Conservation (phyloP, 495 filamentous ascomycete genomes). For the Hyaloscypha hepaticicola region DNA sequence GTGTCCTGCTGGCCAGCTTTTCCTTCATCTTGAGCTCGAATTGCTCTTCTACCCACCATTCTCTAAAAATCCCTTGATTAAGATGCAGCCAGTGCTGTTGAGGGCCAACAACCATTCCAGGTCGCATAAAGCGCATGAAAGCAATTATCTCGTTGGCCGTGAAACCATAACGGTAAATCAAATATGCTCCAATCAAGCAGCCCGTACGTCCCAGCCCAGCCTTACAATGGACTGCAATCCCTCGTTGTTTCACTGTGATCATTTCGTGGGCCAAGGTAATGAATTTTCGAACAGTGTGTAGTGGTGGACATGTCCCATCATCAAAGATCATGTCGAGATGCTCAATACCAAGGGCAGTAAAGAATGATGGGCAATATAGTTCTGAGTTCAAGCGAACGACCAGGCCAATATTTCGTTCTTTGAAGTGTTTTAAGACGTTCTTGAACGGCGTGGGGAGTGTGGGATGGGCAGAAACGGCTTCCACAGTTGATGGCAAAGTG, state of each 20-base stretch:
- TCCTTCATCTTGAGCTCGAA: slow-evolving; percentile 54
- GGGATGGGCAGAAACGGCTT: slow-evolving; percentile 60
- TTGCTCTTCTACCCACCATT: slow-evolving; percentile 96
- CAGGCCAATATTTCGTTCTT: slow-evolving; percentile 79
- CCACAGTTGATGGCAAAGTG: slow-evolving; percentile 64
- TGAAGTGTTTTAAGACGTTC: slow-evolving; percentile 90
- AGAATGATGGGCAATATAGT: slow-evolving; percentile 92
- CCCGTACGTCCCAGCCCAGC: slow-evolving; percentile 95
- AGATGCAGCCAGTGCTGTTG: slow-evolving; percentile 99
- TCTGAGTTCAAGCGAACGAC: slow-evolving; percentile 95
- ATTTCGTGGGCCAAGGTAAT: slow-evolving; percentile 93
- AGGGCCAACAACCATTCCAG: slow-evolving; percentile 98
- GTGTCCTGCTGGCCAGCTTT: slow-evolving; percentile 52
- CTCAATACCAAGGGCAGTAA: slow-evolving; percentile 89
- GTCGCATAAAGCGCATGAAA: slow-evolving; percentile 99
- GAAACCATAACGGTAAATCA: slow-evolving; percentile 98
- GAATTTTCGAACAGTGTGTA: slow-evolving; percentile 84
- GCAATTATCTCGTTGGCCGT: slow-evolving; percentile 98
- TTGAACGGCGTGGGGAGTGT: slow-evolving; percentile 81
- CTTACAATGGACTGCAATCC: slow-evolving; percentile 97
- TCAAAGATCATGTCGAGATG: slow-evolving; percentile 99
- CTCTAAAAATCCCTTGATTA: slow-evolving; percentile 92
- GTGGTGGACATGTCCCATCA: slow-evolving; percentile 90
- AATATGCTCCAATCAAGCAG: slow-evolving; percentile 93
- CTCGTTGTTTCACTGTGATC: slow-evolving; percentile 81